Percentiles rank a stretch among this genome's conserved stretches.
Conservation (phyloP, 2,329 filamentous ascomycete genomes). For the Colletotrichum eleusines region DNA sequence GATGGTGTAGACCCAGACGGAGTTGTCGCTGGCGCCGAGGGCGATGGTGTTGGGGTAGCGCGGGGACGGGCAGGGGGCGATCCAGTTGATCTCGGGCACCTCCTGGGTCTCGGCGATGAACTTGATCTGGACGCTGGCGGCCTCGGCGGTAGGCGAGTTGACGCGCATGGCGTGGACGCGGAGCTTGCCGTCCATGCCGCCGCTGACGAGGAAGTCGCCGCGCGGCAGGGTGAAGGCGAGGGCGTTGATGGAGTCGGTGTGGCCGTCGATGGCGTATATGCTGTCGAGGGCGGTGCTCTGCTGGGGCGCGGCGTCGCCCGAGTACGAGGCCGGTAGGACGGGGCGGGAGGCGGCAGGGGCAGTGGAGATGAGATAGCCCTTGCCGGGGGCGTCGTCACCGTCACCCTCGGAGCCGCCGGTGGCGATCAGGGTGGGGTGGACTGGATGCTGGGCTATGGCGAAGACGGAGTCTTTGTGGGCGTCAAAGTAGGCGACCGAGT, state of each 20-base stretch:
- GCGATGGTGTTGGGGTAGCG: constrained; percentile 84
- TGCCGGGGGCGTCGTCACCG: constrained; percentile 73
- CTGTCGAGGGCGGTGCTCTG: constrained; percentile 70
- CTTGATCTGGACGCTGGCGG: constrained; percentile 59
- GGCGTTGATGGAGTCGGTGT: constrained; percentile 91
- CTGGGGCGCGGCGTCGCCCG: constrained; percentile 62
- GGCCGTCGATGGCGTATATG: constrained; percentile 84
- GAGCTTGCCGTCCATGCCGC: constrained; percentile 87
- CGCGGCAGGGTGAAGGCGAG: constrained; percentile 85
- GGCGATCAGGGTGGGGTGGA: constrained; percentile 80
- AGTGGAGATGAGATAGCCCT: constrained; percentile 87
- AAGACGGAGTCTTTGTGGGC: constrained; percentile 91
- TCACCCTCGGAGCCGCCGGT: constrained; percentile 82
- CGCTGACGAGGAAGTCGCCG: constrained; percentile 88
- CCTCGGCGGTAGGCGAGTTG: constrained; percentile 55
- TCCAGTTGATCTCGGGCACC: constrained; percentile 96
- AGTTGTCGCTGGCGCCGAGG: constrained; percentile 89
- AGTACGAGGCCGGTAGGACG: constrained; percentile 81
- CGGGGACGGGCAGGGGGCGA: constrained; percentile 78
- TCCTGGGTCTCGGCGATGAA: constrained; percentile 86
- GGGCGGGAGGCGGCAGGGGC: constrained; percentile 72
- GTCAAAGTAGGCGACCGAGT: constrained; percentile 94
- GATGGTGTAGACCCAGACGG: constrained; percentile 95
- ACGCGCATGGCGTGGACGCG: constrained; percentile 73
- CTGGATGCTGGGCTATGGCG: constrained; percentile 92